Conservation (phyloP, 2,329 filamentous ascomycete species). For the Penicillium expansum region DNA sequence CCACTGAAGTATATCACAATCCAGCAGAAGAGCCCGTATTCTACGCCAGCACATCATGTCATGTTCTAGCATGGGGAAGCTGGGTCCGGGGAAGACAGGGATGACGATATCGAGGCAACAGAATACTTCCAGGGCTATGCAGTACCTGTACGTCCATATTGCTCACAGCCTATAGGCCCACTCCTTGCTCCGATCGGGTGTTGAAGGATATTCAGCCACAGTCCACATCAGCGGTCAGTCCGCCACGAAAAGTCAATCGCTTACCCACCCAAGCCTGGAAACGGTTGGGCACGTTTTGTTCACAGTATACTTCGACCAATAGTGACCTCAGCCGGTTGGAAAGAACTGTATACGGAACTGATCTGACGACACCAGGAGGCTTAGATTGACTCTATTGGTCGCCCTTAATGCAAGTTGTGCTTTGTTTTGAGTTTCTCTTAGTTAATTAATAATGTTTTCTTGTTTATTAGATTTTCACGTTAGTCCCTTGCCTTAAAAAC, state of each 20-base stretch:
- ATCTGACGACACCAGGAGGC: constrained; percentile 17
- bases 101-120: background rate
- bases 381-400: constrained; percentile 7
- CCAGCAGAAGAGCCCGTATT: background rate
- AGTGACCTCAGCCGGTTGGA: background rate
- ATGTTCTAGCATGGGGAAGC: background rate
- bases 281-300: constrained; percentile 12
- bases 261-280: background rate
- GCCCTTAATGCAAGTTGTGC: constrained; percentile 4
- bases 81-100: background rate
- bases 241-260: background rate
- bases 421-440: background rate
- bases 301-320: constrained; percentile 4
- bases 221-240: constrained; percentile 16
- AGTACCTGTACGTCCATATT: background rate
- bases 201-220: constrained; percentile 16
- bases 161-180: background rate
- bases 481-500: constrained; percentile 19
- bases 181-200: constrained; percentile 16
- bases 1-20: background rate
- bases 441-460: background rate
- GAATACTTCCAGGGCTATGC: background rate
- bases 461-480: background rate
- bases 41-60: background rate
- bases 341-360: background rate